Conservation (phyloP, 2,329 filamentous ascomycete genomes). For the Phymatotrichopsis omnivora region DNA sequence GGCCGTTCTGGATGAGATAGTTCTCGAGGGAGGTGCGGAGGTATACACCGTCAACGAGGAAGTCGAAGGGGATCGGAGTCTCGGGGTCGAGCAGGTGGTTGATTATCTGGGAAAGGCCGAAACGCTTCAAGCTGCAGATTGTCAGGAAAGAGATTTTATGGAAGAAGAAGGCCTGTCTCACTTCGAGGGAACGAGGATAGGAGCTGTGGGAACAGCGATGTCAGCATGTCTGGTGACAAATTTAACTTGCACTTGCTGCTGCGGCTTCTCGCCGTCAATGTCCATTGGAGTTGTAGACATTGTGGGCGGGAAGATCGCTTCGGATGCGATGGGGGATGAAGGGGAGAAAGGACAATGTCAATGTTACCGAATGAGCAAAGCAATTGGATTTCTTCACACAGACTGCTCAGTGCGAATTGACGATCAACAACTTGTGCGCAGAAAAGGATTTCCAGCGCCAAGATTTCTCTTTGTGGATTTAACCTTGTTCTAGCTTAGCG, state of each 20-base stretch:
- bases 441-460: too few species aligned
- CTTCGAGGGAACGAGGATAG: conserved; percentile 23
- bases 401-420: too few species aligned
- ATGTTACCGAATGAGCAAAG: too few species aligned
- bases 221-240: conserved; percentile 55
- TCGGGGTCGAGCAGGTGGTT: conserved; percentile 61
- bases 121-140: conserved; percentile 52
- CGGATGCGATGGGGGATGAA: too few species aligned
- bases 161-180: conserved; percentile 10
- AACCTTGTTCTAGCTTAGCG: too few species aligned
- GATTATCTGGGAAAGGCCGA: conserved; percentile 59
- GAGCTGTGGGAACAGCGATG: conserved; percentile 47
- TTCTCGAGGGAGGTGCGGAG: conserved; percentile 82
- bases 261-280: not conserved
- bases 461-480: too few species aligned
- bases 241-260: conserved; percentile 54
- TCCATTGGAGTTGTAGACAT: conserved; percentile 4
- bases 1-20: conserved; percentile 73
- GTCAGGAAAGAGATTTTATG: conserved; percentile 2
- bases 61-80: conserved; percentile 72
- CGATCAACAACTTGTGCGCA: too few species aligned
- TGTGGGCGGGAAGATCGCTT: too few species aligned
- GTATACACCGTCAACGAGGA: conserved; percentile 88
- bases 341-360: too few species aligned
- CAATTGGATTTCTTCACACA: too few species aligned